Evolutionary conservation across 2,329 filamentous ascomycete species (phyloP), one percentile per base, ranked within the genome.

Genomic region (Colletotrichum tamarilloi): DNA sequence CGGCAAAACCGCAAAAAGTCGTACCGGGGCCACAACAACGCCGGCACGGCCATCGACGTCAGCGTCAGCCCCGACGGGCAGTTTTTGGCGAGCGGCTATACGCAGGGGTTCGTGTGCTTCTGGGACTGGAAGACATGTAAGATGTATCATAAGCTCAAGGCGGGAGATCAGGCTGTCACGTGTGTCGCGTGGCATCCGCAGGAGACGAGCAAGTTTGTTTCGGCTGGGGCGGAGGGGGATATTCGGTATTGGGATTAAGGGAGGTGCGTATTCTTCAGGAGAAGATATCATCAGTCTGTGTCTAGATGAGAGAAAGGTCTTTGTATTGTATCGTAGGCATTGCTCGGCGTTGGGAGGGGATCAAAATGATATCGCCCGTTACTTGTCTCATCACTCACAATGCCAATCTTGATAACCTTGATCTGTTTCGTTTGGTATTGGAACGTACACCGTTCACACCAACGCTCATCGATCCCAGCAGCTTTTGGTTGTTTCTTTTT

Each of bases 71-170:
- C 95, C 1, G 97, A 98, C 81, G 97, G 97, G 0, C 95, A 97
- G 80, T 97, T 98, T 81, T 87, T 99, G 67, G 93, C 92, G 24
- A 94, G 91, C 22, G 97, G 97, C 74, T 97, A 99, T 82, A 94
- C 91, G 64, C 95, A 91, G 19, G 97, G 97, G 46, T 98, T 91
- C 79, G 91, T 98, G 60, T 97, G 94, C 84, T 98, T 98, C 85
- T 99, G 95, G 95, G 97, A 98, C 84, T 99, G 95, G 94, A 99
- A 99, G 90, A 98, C 95, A 52, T 97, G 96, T 83, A 98, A 98
- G 85, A 96, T 99, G 95, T 98, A 95, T 84, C 95, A 98, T 85
- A 98, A 98, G 88, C 91, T 99, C 76, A 91, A 93, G 84, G 95
- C 95, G 28, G 92, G 94, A 72, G 95, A 95, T 67, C 90, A 93